Conservation (phyloP, 768 basidiomycete species). For the Phanerochaete carnosa region DNA sequence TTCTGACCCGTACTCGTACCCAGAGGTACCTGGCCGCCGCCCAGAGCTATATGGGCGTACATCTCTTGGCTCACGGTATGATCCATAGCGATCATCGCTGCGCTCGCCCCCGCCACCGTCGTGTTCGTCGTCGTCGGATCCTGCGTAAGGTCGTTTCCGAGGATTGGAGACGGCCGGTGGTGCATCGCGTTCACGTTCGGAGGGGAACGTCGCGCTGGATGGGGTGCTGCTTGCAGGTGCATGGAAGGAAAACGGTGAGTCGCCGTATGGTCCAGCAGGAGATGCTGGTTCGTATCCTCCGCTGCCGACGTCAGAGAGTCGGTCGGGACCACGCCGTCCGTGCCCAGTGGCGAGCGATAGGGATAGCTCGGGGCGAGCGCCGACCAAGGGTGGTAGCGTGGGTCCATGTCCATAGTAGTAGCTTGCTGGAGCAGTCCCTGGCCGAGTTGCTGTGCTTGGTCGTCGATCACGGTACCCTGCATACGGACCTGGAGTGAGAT, state of each 20-base stretch:
- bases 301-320: conserved; percentile 18
- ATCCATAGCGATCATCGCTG: conserved; percentile 2
- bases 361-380: conserved; percentile 41
- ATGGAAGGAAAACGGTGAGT: conserved; percentile 80
- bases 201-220: conserved; percentile 21
- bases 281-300: conserved; percentile 28
- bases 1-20: conserved; percentile 68
- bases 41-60: conserved; percentile 32
- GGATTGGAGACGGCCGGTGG: conserved; percentile 35
- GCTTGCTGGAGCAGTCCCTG: conserved; percentile 69
- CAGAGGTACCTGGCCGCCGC: conserved; percentile 18
- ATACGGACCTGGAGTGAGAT: background rate
- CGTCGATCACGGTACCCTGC: conserved; percentile 43
- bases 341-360: conserved; percentile 29
- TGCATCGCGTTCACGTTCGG: conserved; percentile 8
- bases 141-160: conserved; percentile 61
- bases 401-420: conserved; percentile 38
- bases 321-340: conserved; percentile 27
- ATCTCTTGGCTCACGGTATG: conserved; percentile 13
- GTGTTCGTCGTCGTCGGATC: conserved; percentile 48
- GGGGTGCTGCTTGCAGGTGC: conserved; percentile 48
- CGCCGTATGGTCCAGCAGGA: conserved; percentile 34
- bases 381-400: conserved; percentile 20
- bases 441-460: conserved; percentile 60
- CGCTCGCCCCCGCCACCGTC: conserved; percentile 8